Evolutionary conservation across 495 filamentous ascomycete species (phyloP), one percentile per base, ranked within the genome.

Genomic region (Pyrenula massariospora): DNA sequence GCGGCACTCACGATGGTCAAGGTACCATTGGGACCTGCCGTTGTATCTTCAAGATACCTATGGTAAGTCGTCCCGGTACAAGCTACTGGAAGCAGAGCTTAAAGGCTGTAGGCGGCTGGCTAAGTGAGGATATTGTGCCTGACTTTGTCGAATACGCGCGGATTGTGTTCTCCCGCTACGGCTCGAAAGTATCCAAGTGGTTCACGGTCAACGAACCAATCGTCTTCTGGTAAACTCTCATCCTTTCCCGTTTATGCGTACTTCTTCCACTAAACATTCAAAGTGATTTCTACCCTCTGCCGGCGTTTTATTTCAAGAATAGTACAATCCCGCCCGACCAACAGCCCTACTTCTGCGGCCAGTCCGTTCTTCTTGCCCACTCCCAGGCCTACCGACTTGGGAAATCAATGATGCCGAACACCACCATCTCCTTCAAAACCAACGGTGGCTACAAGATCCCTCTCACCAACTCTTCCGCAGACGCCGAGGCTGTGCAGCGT

Each of bases 191-290:
- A 0, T 71, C 73, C 0, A 63, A 72, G 36, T 77, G 74, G 74
- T 57, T 72, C 1, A 77, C 71, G 3, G 67, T 76, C 63, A 77
- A 77, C 52, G 74, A 77, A 54, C 73, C 73, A 5, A 58, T 64
- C 10, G 58, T 67, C 20, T 68, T 66, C 54, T 64, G 63, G 1
- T 63, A 15, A 42, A 15, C 15, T 5, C 15, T 42, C n/a, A n/a
- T n/a, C n/a, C n/a, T n/a, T n/a, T n/a, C n/a, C n/a, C n/a, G n/a
- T n/a, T n/a, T n/a, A n/a, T n/a, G n/a, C n/a, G n/a, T n/a, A n/a
- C n/a, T n/a, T n/a, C n/a, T n/a, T n/a, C n/a, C n/a, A n/a, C 31
- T 42, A 59, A 54, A 23, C 59, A 56, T 47, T 52, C 22, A n/a
- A 19, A 56, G 50, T 50, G 22, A 48, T 22, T 24, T 54, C 48